Evolutionary conservation across 352 stramenopile genomes (phyloP).

Genomic region (Globisporangium ultimum): DNA sequence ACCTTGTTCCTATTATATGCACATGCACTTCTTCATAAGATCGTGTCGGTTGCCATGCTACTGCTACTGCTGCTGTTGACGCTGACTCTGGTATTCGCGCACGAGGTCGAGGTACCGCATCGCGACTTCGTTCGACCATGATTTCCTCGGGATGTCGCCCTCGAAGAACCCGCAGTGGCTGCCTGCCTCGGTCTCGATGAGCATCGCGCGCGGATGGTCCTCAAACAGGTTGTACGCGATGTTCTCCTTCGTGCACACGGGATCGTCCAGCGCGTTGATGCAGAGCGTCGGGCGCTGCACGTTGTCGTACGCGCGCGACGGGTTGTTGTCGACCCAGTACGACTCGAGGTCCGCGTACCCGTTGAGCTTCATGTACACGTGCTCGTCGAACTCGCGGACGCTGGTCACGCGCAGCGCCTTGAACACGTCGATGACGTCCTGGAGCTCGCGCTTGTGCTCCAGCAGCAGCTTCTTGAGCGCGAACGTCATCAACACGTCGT

Average conservation of each 20-base stretch:
- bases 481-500: conserved; percentile 78
- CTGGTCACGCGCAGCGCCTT: conserved; percentile 41
- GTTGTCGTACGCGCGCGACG: conserved; percentile 54
- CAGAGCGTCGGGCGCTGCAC: conserved; percentile 59
- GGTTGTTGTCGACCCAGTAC: conserved; percentile 78
- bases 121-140: conserved; percentile 53
- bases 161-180: conserved; percentile 81
- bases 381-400: conserved; percentile 70
- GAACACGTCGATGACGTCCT: conserved; percentile 41
- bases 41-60: too few relatives aligned
- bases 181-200: conserved; percentile 52
- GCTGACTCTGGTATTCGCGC: conserved; percentile 27
- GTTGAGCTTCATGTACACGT: conserved; percentile 81
- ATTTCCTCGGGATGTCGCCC: conserved; percentile 53
- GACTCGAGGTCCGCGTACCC: conserved; percentile 56
- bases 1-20: too few relatives aligned
- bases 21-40: too few relatives aligned
- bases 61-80: too few relatives aligned
- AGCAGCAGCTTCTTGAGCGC: conserved; percentile 68
- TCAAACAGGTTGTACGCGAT: conserved; percentile 63
- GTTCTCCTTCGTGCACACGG: conserved; percentile 69
- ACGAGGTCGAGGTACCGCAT: conserved; percentile 63
- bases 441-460: conserved; percentile 41
- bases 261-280: conserved; percentile 77
- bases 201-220: conserved; percentile 45